phyloP scores from a whole-genome alignment of 2,329 filamentous ascomycete genomes.

The Aureobasidium namibiae region DNA sequence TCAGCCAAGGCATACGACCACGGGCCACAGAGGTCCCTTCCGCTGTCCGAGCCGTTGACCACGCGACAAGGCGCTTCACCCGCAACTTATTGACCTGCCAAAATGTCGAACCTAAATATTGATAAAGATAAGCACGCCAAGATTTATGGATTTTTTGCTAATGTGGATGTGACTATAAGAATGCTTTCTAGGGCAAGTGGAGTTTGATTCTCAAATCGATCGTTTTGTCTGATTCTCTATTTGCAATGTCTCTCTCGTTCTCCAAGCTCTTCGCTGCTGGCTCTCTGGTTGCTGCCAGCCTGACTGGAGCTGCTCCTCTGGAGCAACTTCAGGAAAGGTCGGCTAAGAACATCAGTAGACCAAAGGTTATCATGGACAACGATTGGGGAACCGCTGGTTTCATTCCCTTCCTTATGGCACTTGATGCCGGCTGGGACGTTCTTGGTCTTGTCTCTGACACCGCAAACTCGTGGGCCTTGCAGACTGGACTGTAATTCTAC shows the following conservation, averaged over 20 bases:
- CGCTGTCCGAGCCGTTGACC: not conserved
- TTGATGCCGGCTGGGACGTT: constrained; percentile 38
- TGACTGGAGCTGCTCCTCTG: constrained; percentile 4
- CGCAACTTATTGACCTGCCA: not conserved
- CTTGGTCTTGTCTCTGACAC: constrained; percentile 36
- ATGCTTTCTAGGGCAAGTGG: not conserved
- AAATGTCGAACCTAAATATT: not conserved
- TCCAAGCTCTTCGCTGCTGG: constrained; percentile 3
- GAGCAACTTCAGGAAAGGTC: not conserved
- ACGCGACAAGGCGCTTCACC: not conserved
- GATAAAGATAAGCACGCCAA: constrained; percentile 9
- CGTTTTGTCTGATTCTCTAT: not conserved
- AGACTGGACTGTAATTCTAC: constrained; percentile 28
- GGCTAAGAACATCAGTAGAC: not conserved
- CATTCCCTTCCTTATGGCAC: constrained; percentile 37
- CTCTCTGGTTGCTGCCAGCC: constrained; percentile 1
- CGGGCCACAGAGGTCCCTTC: not conserved
- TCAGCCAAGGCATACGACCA: not conserved
- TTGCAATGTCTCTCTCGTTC: constrained; percentile 4
- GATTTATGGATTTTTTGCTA: not conserved
- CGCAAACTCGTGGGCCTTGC: constrained; percentile 39
- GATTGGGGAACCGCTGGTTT: constrained; percentile 38
- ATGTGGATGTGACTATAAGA: not conserved
- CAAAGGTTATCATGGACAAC: constrained; percentile 38
- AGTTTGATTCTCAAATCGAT: not conserved